Percentiles rank a stretch among this genome's conserved stretches.
These are phyloP conservation scores for Pezicula carpinea DNA, from an alignment of 2,329 filamentous ascomycete genomes.

Conservation along the genomic window DNA sequence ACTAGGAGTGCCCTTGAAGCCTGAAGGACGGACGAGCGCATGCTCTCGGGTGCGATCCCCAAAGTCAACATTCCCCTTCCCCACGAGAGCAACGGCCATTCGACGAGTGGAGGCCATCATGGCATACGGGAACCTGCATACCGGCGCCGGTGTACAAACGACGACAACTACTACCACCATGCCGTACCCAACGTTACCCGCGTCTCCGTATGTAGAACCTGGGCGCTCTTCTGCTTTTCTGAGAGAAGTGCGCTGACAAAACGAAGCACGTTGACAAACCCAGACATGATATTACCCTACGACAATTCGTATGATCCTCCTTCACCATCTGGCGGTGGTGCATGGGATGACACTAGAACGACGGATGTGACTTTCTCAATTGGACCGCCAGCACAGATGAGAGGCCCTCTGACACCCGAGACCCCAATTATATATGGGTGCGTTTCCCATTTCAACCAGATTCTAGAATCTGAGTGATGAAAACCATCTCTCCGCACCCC, in stretches of 20 bases:
- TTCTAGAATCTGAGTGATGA: too few species aligned
- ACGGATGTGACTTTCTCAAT: slow-evolving; percentile 24
- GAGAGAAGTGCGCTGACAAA: slow-evolving; percentile 61
- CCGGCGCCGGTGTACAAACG: not conserved
- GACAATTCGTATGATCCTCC: slow-evolving; percentile 55
- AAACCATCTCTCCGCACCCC: too few species aligned
- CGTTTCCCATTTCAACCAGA: too few species aligned
- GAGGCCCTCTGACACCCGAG: slow-evolving; percentile 40
- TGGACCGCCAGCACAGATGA: slow-evolving; percentile 39
- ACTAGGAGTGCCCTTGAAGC: too few species aligned
- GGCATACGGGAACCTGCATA: not conserved
- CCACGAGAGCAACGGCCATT: not conserved
- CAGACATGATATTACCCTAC: slow-evolving; percentile 88
- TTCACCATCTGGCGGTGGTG: slow-evolving; percentile 31
- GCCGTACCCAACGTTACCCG: slow-evolving; percentile 44
- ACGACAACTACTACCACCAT: slow-evolving; percentile 9
- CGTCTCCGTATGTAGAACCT: slow-evolving; percentile 21
- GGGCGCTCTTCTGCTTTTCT: slow-evolving; percentile 36
- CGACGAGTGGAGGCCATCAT: too few species aligned
- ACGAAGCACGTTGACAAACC: slow-evolving; percentile 70
- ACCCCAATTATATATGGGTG: slow-evolving; percentile 62
- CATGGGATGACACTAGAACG: slow-evolving; percentile 25
- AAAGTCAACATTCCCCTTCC: not conserved
- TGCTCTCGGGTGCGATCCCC: too few species aligned
- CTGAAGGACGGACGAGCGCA: too few species aligned